A percentile compares a stretch with the other conserved stretches of the same genome.
Conservation (phyloP, 2,329 filamentous ascomycete species). For the Neonectria punicea region DNA sequence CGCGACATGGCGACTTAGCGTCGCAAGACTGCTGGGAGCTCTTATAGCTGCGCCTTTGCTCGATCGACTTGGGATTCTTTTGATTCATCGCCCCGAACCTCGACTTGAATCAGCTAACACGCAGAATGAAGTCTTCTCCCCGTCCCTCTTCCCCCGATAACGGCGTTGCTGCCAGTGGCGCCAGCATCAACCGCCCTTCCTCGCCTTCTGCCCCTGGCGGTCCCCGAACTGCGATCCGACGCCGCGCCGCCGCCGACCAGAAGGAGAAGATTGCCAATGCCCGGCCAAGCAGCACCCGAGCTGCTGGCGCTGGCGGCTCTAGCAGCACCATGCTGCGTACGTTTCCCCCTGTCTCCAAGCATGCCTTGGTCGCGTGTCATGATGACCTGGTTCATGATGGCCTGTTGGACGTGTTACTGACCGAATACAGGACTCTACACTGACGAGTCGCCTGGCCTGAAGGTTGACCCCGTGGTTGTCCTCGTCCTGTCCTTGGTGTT, state of each 20-base stretch:
- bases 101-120: constrained; percentile 16
- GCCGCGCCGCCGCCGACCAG: constrained; percentile 94
- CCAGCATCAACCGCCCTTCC: constrained; percentile 78
- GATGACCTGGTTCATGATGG: neutral
- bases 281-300: constrained; percentile 89
- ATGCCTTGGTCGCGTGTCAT: constrained; percentile 17
- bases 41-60: constrained; percentile 25
- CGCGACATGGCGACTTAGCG: constrained; percentile 33
- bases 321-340: constrained; percentile 98
- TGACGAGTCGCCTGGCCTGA: constrained; percentile 95
- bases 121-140: constrained; percentile 62
- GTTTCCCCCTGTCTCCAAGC: constrained; percentile 48
- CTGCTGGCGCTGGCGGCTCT: constrained; percentile 93
- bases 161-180: constrained; percentile 71
- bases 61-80: constrained; percentile 1
- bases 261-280: constrained; percentile 97
- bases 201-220: constrained; percentile 93
- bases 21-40: constrained; percentile 31
- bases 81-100: neutral
- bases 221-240: constrained; percentile 92
- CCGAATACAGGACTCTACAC: constrained; percentile 84
- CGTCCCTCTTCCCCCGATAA: constrained; percentile 69
- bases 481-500: constrained; percentile 96
- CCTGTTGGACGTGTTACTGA: constrained; percentile 41
- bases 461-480: constrained; percentile 98